These are phyloP conservation scores for Neofusicoccum laricinum DNA, from an alignment of 2,329 filamentous ascomycete genomes.

Conservation along the genomic window DNA sequence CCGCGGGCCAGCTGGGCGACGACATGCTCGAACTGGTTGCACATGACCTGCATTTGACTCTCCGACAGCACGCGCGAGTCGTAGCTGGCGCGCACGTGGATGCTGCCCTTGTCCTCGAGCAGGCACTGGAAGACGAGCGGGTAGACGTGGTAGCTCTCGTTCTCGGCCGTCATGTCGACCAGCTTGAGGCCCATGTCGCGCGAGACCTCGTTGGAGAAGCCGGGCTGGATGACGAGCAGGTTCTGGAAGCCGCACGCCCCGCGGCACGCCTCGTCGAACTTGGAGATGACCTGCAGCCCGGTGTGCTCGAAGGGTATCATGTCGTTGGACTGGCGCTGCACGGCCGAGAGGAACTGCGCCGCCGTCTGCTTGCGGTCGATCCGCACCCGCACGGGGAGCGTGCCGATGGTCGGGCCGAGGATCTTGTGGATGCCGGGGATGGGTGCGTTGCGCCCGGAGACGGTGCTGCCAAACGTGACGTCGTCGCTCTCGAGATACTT, in stretches of 20 bases:
- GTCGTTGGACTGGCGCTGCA: neutral
- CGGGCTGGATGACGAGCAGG: constrained; percentile 50
- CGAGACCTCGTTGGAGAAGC: neutral
- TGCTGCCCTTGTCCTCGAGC: neutral
- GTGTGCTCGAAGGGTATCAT: constrained; percentile 21
- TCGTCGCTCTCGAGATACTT: constrained; percentile 22
- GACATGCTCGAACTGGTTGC: constrained; percentile 8
- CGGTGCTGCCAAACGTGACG: constrained; percentile 43
- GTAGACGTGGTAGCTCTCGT: neutral
- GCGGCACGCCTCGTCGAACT: constrained; percentile 40
- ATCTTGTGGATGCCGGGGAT: constrained; percentile 37
- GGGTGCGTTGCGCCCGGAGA: constrained; percentile 39
- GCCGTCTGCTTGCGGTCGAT: neutral
- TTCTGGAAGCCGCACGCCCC: constrained; percentile 53
- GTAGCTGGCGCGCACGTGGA: neutral
- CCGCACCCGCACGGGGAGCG: neutral
- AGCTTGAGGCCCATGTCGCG: neutral
- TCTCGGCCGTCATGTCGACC: neutral
- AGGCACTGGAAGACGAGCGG: neutral
- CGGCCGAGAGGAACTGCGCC: neutral
- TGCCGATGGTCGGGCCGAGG: constrained; percentile 30
- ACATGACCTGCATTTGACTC: neutral
- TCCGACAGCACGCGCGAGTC: neutral
- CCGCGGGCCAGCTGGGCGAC: neutral
- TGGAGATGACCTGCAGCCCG: constrained; percentile 28